Percentiles rank a stretch among this genome's conserved stretches.
phyloP scores from a whole-genome alignment of 495 filamentous ascomycete species.

The Tetracladium setigerum region DNA sequence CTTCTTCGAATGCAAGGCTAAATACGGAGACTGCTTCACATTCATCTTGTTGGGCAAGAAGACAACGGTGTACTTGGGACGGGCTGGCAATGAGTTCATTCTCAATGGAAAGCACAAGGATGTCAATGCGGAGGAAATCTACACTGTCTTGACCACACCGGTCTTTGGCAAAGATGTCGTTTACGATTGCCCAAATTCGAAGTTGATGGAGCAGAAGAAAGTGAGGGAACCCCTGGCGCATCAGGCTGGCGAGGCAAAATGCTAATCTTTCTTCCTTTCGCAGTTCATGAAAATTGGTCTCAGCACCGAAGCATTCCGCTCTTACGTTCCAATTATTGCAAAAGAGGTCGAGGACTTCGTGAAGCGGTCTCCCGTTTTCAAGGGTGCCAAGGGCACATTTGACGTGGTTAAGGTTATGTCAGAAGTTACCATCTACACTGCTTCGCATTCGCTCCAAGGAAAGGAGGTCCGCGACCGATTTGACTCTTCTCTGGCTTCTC shows the following conservation, averaged over 20 bases:
- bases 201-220: conserved; percentile 81
- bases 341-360: conserved; percentile 66
- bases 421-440: conserved; percentile 81
- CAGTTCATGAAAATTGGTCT: conserved; percentile 85
- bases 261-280: conserved; percentile 1
- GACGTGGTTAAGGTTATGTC: conserved; percentile 66
- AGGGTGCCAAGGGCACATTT: conserved; percentile 54
- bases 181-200: conserved; percentile 81
- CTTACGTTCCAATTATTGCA: conserved; percentile 71
- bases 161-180: conserved; percentile 83
- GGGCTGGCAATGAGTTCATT: conserved; percentile 80
- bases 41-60: conserved; percentile 70
- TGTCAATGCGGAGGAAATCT: conserved; percentile 76
- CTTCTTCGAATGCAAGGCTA: conserved; percentile 59
- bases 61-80: conserved; percentile 68
- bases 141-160: conserved; percentile 72
- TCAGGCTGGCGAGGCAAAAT: background rate
- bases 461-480: conserved; percentile 71
- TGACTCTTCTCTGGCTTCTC: conserved; percentile 61
- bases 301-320: conserved; percentile 64
- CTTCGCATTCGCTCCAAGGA: conserved; percentile 72
- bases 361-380: conserved; percentile 57
- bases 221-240: background rate
- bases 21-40: conserved; percentile 78
- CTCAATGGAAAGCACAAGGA: conserved; percentile 78